Evolutionary conservation across 768 basidiomycete species (phyloP).

Genomic region (Hericium alpestre): DNA sequence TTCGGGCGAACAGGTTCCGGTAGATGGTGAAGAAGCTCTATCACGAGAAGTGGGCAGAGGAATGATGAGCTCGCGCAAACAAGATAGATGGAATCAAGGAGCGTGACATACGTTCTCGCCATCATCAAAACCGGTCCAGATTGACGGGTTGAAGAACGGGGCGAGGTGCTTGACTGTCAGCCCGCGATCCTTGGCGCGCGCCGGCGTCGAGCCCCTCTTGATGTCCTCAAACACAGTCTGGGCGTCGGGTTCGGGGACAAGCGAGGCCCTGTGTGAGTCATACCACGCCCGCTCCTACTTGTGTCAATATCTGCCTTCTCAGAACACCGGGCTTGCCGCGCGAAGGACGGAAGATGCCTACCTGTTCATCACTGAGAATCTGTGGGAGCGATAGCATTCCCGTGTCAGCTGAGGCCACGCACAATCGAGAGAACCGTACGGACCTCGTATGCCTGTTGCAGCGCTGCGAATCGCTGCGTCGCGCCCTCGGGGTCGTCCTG

Average conservation of each 20-base stretch:
- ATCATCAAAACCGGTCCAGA: conserved; percentile 61
- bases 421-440: conserved; percentile 13
- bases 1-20: conserved; percentile 72
- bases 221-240: conserved; percentile 81
- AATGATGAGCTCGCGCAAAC: background rate
- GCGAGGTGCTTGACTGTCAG: conserved; percentile 72
- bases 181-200: conserved; percentile 54
- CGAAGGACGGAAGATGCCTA: conserved; percentile 25
- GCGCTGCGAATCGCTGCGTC: conserved; percentile 72
- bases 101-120: conserved; percentile 38
- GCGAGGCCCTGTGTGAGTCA: conserved; percentile 79
- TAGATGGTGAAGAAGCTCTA: conserved; percentile 90
- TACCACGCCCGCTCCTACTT: conserved; percentile 93
- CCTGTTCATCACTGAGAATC: conserved; percentile 94
- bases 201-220: conserved; percentile 50
- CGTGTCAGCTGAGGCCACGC: background rate
- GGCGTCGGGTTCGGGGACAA: conserved; percentile 74
- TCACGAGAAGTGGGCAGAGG: background rate
- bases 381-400: conserved; percentile 18
- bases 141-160: conserved; percentile 68
- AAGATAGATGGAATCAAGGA: background rate
- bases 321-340: background rate
- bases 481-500: conserved; percentile 72
- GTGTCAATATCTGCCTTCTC: background rate
- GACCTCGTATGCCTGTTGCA: conserved; percentile 96